A percentile compares a stretch with the other conserved stretches of the same genome.
These are phyloP conservation scores for Podospora tetraspora DNA, from an alignment of 495 filamentous ascomycete species.

Conservation along the genomic window DNA sequence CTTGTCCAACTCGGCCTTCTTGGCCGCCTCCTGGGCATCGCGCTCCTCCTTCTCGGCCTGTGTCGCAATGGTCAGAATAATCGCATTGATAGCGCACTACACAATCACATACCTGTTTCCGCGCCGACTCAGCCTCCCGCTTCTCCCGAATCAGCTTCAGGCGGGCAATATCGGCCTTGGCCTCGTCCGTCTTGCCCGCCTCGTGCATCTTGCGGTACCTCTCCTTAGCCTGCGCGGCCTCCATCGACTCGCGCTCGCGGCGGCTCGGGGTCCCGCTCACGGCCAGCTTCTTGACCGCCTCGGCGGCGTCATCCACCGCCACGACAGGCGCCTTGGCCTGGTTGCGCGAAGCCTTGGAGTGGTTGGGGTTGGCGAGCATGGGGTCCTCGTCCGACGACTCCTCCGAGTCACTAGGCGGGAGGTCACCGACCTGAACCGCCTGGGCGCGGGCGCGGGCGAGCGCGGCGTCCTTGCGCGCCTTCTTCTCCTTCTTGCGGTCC, in stretches of 20 bases:
- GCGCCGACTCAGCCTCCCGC: slow-evolving; percentile 72
- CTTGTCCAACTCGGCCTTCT: slow-evolving; percentile 46
- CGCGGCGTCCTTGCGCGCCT: slow-evolving; percentile 87
- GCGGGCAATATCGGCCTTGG: slow-evolving; percentile 83
- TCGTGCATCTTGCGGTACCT: slow-evolving; percentile 90
- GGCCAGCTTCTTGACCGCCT: slow-evolving; percentile 42
- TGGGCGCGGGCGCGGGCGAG: slow-evolving; percentile 60
- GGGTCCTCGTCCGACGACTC: slow-evolving; percentile 54
- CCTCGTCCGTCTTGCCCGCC: slow-evolving; percentile 95
- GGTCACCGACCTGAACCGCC: slow-evolving; percentile 70
- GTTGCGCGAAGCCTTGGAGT: slow-evolving; percentile 64
- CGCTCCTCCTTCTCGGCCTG: slow-evolving; percentile 69
- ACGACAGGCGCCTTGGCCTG: slow-evolving; percentile 39
- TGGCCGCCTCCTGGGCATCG: slow-evolving; percentile 53
- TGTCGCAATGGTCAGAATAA: not conserved
- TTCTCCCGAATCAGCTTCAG: slow-evolving; percentile 75
- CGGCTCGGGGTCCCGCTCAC: slow-evolving; percentile 51
- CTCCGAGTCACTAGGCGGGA: slow-evolving; percentile 66
- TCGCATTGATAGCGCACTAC: not conserved
- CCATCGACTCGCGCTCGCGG: slow-evolving; percentile 80
- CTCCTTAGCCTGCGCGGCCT: slow-evolving; percentile 84
- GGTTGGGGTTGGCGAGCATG: slow-evolving; percentile 85
- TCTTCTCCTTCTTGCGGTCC: slow-evolving; percentile 78
- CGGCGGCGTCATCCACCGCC: slow-evolving; percentile 43
- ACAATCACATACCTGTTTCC: slow-evolving; percentile 43